phyloP scores from a whole-genome alignment of 306 rosid genomes.

The Abrus precatorius region DNA sequence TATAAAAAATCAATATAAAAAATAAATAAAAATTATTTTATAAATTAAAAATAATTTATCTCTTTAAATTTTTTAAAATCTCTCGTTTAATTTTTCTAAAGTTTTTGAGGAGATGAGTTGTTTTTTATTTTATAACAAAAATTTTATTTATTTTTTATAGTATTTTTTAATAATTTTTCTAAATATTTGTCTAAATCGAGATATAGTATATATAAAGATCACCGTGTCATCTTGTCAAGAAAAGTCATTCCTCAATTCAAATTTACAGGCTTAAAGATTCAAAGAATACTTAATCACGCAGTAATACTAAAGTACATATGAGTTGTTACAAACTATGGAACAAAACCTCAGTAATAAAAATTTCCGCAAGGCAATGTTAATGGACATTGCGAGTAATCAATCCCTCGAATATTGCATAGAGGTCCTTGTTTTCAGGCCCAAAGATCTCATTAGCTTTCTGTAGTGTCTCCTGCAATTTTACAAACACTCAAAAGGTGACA shows the following conservation, averaged over 20 bases:
- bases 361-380: constrained; percentile 41
- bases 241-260: constrained; percentile 25
- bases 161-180: too few species aligned
- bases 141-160: too few species aligned
- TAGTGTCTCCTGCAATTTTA: constrained; percentile 80
- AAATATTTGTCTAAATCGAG: too few species aligned
- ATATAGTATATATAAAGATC: neutral
- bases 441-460: constrained; percentile 90
- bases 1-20: too few species aligned
- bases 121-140: too few species aligned
- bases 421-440: constrained; percentile 91
- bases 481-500: neutral
- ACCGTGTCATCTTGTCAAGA: neutral
- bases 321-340: constrained; percentile 42
- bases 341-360: neutral
- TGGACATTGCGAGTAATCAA: constrained; percentile 82
- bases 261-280: constrained; percentile 22
- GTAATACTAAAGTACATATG: constrained; percentile 8
- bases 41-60: too few species aligned
- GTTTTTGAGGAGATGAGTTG: too few species aligned
- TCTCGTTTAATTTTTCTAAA: too few species aligned
- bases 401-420: constrained; percentile 83
- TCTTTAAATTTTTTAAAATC: too few species aligned
- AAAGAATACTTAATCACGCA: constrained; percentile 54
- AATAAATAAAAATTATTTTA: too few species aligned